These are phyloP conservation scores for Russula vinacea DNA, from an alignment of 768 basidiomycete species.

Conservation along the genomic window DNA sequence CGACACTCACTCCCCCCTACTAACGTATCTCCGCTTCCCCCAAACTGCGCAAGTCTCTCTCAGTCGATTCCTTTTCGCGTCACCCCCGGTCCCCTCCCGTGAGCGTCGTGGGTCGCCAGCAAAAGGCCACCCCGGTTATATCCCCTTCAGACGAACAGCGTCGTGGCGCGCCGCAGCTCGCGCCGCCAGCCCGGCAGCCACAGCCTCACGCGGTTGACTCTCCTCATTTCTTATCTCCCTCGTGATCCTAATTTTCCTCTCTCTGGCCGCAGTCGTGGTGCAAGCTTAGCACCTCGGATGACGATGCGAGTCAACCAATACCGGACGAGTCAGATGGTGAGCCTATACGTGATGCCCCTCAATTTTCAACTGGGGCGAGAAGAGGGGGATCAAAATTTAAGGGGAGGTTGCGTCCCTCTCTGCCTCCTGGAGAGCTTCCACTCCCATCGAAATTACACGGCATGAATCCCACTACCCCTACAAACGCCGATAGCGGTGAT, in stretches of 20 bases:
- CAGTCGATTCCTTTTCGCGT: constrained; percentile 70
- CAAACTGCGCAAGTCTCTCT: constrained; percentile 67
- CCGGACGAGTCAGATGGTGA: constrained; percentile 54
- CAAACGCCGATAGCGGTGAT: neutral
- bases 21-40: constrained; percentile 35
- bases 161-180: too few relatives aligned
- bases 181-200: constrained; percentile 21
- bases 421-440: constrained; percentile 35
- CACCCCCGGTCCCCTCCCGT: constrained; percentile 39
- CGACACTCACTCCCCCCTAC: constrained; percentile 30
- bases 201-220: constrained; percentile 30
- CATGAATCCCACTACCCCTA: neutral
- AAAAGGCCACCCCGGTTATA: neutral
- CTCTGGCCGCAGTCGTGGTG: constrained; percentile 51
- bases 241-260: constrained; percentile 37
- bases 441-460: constrained; percentile 34
- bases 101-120: constrained; percentile 15
- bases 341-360: constrained; percentile 40
- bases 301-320: constrained; percentile 41
- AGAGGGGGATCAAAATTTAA: constrained; percentile 27
- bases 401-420: constrained; percentile 37
- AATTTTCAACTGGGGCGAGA: constrained; percentile 3
- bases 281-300: constrained; percentile 52
- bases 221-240: constrained; percentile 38
- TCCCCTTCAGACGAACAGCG: constrained; percentile 16